Evolutionary conservation across 345 rosid species (phyloP).

Genomic region (Gossypium turneri): DNA sequence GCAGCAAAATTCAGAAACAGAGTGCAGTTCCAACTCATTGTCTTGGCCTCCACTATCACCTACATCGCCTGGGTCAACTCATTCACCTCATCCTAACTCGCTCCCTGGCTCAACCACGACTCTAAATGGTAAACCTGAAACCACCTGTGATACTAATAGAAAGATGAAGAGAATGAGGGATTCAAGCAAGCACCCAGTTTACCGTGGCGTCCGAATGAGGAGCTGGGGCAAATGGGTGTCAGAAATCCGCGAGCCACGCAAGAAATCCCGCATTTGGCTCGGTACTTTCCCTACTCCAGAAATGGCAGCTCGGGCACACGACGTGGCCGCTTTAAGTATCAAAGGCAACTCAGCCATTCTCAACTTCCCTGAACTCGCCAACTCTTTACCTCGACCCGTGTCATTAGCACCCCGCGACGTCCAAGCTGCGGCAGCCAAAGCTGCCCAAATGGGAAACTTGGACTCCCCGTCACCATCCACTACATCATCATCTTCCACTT

Average conservation of each 20-base stretch:
- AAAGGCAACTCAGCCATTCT: slow-evolving; percentile 78
- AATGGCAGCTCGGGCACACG: slow-evolving; percentile 98
- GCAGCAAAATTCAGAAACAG: slow-evolving; percentile 31
- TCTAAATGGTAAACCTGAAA: slow-evolving; percentile 8
- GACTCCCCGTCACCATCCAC: slow-evolving; percentile 19
- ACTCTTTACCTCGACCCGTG: slow-evolving; percentile 65
- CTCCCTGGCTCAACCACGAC: slow-evolving; percentile 10
- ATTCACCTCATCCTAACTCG: slow-evolving; percentile 9
- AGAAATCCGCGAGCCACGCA: slow-evolving; percentile 88
- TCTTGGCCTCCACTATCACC: slow-evolving; percentile 23
- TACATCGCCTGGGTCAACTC: slow-evolving; percentile 10
- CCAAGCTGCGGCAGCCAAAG: slow-evolving; percentile 88
- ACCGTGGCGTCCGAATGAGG: slow-evolving; percentile 85
- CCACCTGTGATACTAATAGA: slow-evolving; percentile 4
- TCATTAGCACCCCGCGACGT: slow-evolving; percentile 78
- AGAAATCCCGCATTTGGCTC: slow-evolving; percentile 92
- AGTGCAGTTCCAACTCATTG: slow-evolving; percentile 33
- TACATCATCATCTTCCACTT: slow-evolving; percentile 29
- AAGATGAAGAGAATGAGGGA: slow-evolving; percentile 45
- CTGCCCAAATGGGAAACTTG: slow-evolving; percentile 62
- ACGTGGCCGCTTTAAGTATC: slow-evolving; percentile 82
- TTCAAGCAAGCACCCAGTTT: slow-evolving; percentile 69
- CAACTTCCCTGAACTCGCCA: slow-evolving; percentile 77
- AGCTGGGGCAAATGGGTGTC: slow-evolving; percentile 99
- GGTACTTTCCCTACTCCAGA: slow-evolving; percentile 92